Evolutionary conservation across 305 asterid genomes (phyloP).

Genomic region (Solanum hybrid): DNA sequence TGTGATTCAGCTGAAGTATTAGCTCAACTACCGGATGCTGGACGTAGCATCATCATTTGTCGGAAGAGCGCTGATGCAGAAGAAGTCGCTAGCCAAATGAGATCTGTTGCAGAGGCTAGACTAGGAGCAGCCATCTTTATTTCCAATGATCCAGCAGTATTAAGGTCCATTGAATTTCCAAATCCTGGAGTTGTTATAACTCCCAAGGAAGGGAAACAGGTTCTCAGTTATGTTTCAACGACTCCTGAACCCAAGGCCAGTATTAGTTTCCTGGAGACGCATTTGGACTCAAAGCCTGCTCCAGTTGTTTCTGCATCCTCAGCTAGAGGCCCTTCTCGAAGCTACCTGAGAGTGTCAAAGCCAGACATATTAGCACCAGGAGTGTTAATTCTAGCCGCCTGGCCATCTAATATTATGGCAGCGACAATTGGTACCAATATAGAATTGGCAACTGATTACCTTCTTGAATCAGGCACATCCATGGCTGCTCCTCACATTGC

Average conservation of each 20-base stretch:
- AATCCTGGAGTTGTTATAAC: constrained; percentile 41
- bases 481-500: constrained; percentile 13
- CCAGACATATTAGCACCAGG: constrained; percentile 73
- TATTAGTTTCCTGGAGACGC: constrained; percentile 43
- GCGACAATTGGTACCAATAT: constrained; percentile 28
- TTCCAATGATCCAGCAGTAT: constrained; percentile 17
- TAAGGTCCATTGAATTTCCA: constrained; percentile 13
- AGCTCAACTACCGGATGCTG: constrained; percentile 19
- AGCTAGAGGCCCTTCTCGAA: constrained; percentile 45
- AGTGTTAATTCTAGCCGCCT: constrained; percentile 47
- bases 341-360: constrained; percentile 39
- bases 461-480: constrained; percentile 11
- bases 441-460: constrained; percentile 30
- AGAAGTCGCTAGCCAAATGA: constrained; percentile 7
- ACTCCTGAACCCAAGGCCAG: constrained; percentile 25
- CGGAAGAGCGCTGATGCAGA: constrained; percentile 7
- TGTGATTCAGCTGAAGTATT: constrained; percentile 29
- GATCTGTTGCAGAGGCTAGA: constrained; percentile 20
- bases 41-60: constrained; percentile 29
- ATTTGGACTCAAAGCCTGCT: constrained; percentile 47
- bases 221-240: constrained; percentile 16
- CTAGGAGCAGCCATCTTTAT: constrained; percentile 33
- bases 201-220: constrained; percentile 16
- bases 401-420: constrained; percentile 12
- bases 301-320: constrained; percentile 43